These are phyloP conservation scores for Candida caryicola DNA, from an alignment of 805 yeast species.

Conservation along the genomic window DNA sequence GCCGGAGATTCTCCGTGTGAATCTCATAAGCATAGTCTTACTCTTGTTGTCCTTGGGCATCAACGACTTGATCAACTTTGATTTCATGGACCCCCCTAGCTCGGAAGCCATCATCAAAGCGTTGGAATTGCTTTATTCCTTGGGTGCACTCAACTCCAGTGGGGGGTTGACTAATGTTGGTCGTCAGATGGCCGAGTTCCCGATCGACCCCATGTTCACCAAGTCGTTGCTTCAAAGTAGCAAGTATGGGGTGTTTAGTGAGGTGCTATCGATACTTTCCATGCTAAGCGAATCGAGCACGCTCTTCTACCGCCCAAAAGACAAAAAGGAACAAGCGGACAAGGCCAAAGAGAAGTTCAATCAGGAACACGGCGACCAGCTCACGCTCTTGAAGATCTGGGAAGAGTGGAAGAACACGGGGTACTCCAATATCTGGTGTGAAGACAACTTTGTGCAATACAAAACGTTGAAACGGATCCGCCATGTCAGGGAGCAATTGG, in stretches of 20 bases:
- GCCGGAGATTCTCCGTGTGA: slow-evolving; percentile 90
- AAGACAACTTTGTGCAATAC: slow-evolving; percentile 76
- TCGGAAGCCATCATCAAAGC: slow-evolving; percentile 69
- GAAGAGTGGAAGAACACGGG: slow-evolving; percentile 71
- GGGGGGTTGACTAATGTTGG: slow-evolving; percentile 82
- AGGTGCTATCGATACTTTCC: slow-evolving; percentile 70
- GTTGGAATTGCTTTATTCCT: slow-evolving; percentile 73
- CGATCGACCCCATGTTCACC: slow-evolving; percentile 87
- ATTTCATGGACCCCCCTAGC: slow-evolving; percentile 89
- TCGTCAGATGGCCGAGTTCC: slow-evolving; percentile 83
- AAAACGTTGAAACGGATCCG: slow-evolving; percentile 65
- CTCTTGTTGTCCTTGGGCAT: slow-evolving; percentile 81
- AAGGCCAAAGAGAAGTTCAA: slow-evolving; percentile 55
- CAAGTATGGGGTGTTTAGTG: slow-evolving; percentile 58
- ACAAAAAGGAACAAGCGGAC: slow-evolving; percentile 64
- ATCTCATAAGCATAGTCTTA: slow-evolving; percentile 72
- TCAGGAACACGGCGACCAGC: slow-evolving; percentile 69
- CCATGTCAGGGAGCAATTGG: slow-evolving; percentile 70
- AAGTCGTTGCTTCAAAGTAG: slow-evolving; percentile 68
- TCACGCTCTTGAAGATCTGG: slow-evolving; percentile 71
- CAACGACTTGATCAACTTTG: slow-evolving; percentile 75
- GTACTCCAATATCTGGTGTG: slow-evolving; percentile 77
- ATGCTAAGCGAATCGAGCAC: slow-evolving; percentile 80
- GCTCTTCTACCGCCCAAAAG: slow-evolving; percentile 68
- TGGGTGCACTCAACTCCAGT: slow-evolving; percentile 79